Evolutionary conservation across 2,329 filamentous ascomycete genomes (phyloP), one percentile per base, ranked within the genome.

Genomic region (Acrocalymma vagum): DNA sequence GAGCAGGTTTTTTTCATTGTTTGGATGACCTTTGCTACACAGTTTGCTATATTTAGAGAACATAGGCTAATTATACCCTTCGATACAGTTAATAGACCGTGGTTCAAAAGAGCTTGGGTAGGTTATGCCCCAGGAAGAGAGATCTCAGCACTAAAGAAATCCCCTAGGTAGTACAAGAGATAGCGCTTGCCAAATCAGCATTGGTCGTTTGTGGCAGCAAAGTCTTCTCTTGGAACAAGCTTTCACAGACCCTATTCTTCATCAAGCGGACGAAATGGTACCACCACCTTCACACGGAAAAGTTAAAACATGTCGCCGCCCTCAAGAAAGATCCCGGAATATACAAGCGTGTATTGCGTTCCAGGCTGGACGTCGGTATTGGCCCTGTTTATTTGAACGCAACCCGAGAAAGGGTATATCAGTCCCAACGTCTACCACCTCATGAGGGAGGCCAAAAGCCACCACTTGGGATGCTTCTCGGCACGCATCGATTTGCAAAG

Each of bases 91-190:
- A 63, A 60, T 30, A 46, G 55, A 7, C 52, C 55, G 9, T 62
- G 61, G 58, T 63, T 63, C 43, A 55, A 51, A 30, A 46, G 58
- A 24, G 58, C 59, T 30, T 65, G 60, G 60, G 57, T 60, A 34
- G 22, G 47, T 47, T 9, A 9, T n/a, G 4, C 10, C 17, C 13
- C 13, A n/a, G n/a, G n/a, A n/a, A n/a, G n/a, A n/a, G n/a, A n/a
- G n/a, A n/a, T n/a, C n/a, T n/a, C n/a, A n/a, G n/a, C 3, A 24
- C 17, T 26, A 25, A 10, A 18, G 15, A 38, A 27, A 38, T 10
- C 21, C 23, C n/a, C 6, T 21, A 59, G 48, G 53, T 57, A 3
- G 56, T 65, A 11, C 60, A 65, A 45, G 60, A 63, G 27, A 59
- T 63, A 15, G 52, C 60, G 9, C 48, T 63, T 11, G 53, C 51